Base-by-base conservation (phyloP, 2,329 filamentous ascomycete species). In the Botrytis medusae region DNA sequence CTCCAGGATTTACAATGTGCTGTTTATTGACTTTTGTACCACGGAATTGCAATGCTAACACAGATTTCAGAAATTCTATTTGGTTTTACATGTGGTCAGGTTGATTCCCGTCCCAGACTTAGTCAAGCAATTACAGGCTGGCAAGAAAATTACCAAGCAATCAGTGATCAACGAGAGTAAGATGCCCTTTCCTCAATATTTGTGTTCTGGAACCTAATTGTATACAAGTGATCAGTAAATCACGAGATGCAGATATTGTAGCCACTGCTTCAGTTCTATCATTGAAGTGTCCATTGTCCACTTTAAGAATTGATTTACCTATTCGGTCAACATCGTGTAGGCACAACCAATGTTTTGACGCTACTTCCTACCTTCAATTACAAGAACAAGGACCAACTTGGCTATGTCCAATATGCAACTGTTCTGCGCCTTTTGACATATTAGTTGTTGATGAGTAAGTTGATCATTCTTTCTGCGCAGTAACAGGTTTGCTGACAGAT, bases 301-400 rank as follows among this genome's bases (percentile, higher is more conserved):
- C 94, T 51, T 89, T 94, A 81, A 88, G 95, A 74, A 92, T 99
- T 51, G 87, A 87, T 14, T 86, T 93, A 25, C 96, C 96, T 0
- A 94, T 94, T 77, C 91, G 96, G 48, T 93, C 93, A 6, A 87
- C 90, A 4, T 84, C 90, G 48, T 99, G 96, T 83, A 91, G 89
- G 4, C 96, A 99, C 81, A 93, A 96, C 40, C 94, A 97, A 80
- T 99, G 96, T 81, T 99, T 98, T 78, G 96, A 99, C 81, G 95
- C 93, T 4, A 91, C 90, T 4, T 97, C 94, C 2, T 99, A 98
- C 81, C 86, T 99, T 32, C 93, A 97, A 78, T 84, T 99, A 42
- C 95, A 98, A 81, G 94, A 98, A 81, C 96, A 99, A 84, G 95
- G 94, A 0, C 96, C 96, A 0, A 97, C 96, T 29, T 99, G 96